Evolutionary conservation across 23 red algal genomes (phyloP).

Genomic region (Cyanidiococcus yangmingshanensis): DNA sequence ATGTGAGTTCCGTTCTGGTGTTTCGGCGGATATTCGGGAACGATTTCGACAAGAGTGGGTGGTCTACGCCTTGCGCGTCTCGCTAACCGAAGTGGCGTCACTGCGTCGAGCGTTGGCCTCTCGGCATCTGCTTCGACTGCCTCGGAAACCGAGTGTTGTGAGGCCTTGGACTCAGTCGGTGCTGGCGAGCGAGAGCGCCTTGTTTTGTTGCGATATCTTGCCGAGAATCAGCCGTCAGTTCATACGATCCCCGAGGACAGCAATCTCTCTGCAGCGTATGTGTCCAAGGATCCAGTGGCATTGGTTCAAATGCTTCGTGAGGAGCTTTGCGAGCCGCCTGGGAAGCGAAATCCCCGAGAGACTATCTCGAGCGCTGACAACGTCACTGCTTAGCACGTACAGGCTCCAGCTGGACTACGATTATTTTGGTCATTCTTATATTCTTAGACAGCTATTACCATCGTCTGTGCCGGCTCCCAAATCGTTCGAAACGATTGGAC

Average conservation of each 20-base stretch:
- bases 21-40: background rate
- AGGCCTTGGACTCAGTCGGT: background rate
- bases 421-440: conserved; percentile 26
- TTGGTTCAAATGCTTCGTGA: too few species aligned
- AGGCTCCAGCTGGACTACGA: conserved; percentile 32
- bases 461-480: conserved; percentile 37
- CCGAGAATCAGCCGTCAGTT: background rate
- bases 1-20: background rate
- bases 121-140: conserved; percentile 34
- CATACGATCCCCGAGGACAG: background rate
- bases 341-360: background rate
- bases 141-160: conserved; percentile 33
- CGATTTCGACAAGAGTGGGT: background rate
- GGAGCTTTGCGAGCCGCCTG: background rate
- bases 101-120: background rate
- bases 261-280: background rate
- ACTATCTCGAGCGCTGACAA: background rate
- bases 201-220: background rate
- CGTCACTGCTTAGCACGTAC: background rate
- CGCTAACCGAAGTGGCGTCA: background rate
- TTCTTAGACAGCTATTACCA: conserved; percentile 36
- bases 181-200: background rate
- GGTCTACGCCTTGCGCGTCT: background rate
- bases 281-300: too few species aligned
- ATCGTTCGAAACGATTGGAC: conserved; percentile 69